phyloP scores from a whole-genome alignment of 768 basidiomycete genomes.

The Rhizopogon roseolus region DNA sequence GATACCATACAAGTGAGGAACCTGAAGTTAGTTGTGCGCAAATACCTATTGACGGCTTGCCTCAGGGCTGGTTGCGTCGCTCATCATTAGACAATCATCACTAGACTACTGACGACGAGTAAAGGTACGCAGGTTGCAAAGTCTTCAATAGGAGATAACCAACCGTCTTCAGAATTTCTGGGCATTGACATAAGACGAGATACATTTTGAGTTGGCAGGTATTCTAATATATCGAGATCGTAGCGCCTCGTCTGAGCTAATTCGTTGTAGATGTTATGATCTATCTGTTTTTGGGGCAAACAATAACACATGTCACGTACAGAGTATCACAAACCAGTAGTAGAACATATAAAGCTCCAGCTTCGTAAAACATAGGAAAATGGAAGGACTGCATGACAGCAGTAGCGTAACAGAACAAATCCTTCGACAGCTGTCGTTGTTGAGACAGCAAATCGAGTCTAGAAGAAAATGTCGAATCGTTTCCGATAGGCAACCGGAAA shows the following conservation, averaged over 20 bases:
- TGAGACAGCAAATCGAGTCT: neutral
- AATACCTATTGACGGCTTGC: no score
- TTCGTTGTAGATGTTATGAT: no score
- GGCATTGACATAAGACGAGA: neutral
- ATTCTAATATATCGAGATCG: slow-evolving; percentile 3
- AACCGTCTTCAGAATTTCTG: neutral
- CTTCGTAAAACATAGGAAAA: neutral
- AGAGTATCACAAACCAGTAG: neutral
- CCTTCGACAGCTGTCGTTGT: neutral
- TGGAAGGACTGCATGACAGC: neutral
- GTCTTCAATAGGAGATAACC: neutral
- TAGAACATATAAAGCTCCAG: neutral
- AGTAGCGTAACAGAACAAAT: neutral
- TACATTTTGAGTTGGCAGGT: slow-evolving; percentile 10
- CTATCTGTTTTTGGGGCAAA: neutral
- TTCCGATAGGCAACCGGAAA: neutral
- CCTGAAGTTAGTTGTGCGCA: no score
- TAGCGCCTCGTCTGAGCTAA: neutral
- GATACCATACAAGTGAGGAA: no score
- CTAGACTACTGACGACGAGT: no score
- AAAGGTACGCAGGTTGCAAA: no score
- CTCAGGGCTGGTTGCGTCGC: no score
- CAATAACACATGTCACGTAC: neutral
- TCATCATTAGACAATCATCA: no score
- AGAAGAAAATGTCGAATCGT: neutral